Evolutionary conservation across 805 yeast species (phyloP).

Genomic region (Candida awuae): DNA sequence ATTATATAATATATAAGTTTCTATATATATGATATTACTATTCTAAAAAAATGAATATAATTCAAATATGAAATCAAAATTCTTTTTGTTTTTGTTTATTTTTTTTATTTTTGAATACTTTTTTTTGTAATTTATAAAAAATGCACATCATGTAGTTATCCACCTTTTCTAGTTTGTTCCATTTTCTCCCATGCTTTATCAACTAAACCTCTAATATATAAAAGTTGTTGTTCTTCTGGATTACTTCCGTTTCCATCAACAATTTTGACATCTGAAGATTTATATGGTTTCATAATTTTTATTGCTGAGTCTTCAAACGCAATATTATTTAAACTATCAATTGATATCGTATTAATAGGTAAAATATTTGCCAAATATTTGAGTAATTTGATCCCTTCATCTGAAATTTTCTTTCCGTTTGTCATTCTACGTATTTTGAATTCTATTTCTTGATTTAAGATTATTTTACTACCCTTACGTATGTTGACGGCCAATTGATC

Average conservation of each 20-base stretch:
- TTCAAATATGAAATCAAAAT: too few relatives aligned
- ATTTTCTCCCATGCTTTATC: slow-evolving; percentile 41
- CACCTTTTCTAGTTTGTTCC: slow-evolving; percentile 43
- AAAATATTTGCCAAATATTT: slow-evolving; percentile 21
- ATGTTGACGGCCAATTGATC: slow-evolving; percentile 15
- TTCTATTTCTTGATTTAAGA: slow-evolving; percentile 18
- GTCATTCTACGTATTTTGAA: slow-evolving; percentile 20
- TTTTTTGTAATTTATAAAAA: neutral
- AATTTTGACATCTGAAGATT: slow-evolving; percentile 26
- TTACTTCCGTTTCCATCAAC: slow-evolving; percentile 18
- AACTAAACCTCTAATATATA: slow-evolving; percentile 39
- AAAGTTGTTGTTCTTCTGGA: slow-evolving; percentile 21
- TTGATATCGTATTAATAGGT: slow-evolving; percentile 28
- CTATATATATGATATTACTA: too few relatives aligned
- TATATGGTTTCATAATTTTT: slow-evolving; percentile 33
- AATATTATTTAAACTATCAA: slow-evolving; percentile 30
- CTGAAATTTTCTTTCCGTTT: slow-evolving; percentile 17
- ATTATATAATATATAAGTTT: neutral
- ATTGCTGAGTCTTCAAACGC: slow-evolving; percentile 32
- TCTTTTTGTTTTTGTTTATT: neutral
- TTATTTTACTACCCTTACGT: slow-evolving; percentile 14
- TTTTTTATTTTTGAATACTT: neutral
- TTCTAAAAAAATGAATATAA: too few relatives aligned
- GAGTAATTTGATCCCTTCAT: slow-evolving; percentile 25
- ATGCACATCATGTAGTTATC: slow-evolving; percentile 23